Percentiles rank a stretch among this genome's conserved stretches.
These are phyloP conservation scores for Cyclotella sp. DNA, from an alignment of 108 stramenopile genomes.

Conservation along the genomic window DNA sequence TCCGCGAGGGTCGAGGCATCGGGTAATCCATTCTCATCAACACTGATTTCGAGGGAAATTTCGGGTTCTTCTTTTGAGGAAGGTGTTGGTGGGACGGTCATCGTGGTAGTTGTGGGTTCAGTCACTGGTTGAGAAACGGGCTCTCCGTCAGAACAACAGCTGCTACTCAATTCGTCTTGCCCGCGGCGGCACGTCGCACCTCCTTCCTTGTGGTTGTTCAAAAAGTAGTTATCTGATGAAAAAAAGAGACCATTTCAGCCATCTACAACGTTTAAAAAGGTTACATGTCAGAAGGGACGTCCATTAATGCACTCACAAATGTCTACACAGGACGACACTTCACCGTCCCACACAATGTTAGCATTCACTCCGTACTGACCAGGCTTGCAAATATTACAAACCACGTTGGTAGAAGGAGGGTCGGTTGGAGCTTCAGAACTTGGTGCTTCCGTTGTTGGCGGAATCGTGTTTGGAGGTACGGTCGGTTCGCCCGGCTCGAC, in stretches of 20 bases:
- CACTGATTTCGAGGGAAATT: slow-evolving; percentile 7
- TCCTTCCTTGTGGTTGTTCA: slow-evolving; percentile 35
- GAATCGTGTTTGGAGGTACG: slow-evolving; percentile 24
- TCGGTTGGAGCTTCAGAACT: slow-evolving; percentile 9
- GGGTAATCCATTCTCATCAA: slow-evolving; percentile 45
- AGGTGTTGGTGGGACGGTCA: background rate
- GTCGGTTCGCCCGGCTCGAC: slow-evolving; percentile 45
- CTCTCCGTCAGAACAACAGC: slow-evolving; percentile 34
- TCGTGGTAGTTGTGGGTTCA: background rate
- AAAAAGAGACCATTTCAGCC: background rate
- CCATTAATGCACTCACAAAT: slow-evolving; percentile 20
- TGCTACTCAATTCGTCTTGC: slow-evolving; percentile 29
- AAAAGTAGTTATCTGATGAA: slow-evolving; percentile 26
- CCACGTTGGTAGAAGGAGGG: slow-evolving; percentile 27
- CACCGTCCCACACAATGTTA: slow-evolving; percentile 40
- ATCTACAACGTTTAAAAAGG: background rate
- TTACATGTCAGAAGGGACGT: background rate
- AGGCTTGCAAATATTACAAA: slow-evolving; percentile 43
- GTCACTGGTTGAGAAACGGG: background rate
- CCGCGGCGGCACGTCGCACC: slow-evolving; percentile 32
- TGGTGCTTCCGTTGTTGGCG: slow-evolving; percentile 5
- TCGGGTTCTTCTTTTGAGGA: background rate
- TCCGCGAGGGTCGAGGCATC: slow-evolving; percentile 32
- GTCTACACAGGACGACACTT: slow-evolving; percentile 32
- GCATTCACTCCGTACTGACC: slow-evolving; percentile 48